Conservation (phyloP, 2,329 filamentous ascomycete genomes). For the Dryadomyces sulphureus region DNA sequence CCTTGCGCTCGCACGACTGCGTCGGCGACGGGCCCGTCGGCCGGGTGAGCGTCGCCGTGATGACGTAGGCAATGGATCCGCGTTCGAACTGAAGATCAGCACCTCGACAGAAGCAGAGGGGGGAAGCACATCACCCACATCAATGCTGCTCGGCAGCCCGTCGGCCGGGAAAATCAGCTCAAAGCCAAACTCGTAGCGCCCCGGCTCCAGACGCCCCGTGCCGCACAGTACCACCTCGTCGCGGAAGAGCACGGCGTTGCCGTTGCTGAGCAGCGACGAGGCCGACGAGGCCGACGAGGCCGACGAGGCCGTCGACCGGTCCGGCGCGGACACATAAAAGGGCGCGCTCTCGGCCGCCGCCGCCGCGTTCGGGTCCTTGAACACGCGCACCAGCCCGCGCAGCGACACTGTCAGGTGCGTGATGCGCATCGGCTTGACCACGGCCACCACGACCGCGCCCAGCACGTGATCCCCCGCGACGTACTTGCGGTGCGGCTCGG, state of each 20-base stretch:
- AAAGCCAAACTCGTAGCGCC: constrained; percentile 60
- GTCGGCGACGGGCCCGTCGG: constrained; percentile 76
- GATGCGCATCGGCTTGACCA: constrained; percentile 60
- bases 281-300: too few species aligned
- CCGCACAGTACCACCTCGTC: constrained; percentile 70
- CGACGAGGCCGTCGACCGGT: background rate
- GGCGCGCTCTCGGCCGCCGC: constrained; percentile 14
- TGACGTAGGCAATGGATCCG: constrained; percentile 80
- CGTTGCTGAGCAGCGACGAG: constrained; percentile 51
- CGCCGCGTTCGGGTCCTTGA: constrained; percentile 49
- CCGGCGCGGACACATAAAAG: constrained; percentile 18
- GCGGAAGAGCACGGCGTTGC: constrained; percentile 67
- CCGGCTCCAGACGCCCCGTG: constrained; percentile 58
- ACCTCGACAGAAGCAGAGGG: background rate
- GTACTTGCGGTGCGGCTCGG: constrained; percentile 67
- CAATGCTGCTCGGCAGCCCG: constrained; percentile 73
- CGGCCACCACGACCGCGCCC: constrained; percentile 56
- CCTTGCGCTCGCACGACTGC: constrained; percentile 63
- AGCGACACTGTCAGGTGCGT: constrained; percentile 68
- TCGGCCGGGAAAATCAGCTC: constrained; percentile 20
- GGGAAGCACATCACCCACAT: constrained; percentile 49
- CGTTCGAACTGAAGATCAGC: constrained; percentile 98
- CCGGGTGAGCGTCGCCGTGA: constrained; percentile 78
- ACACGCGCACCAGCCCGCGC: constrained; percentile 67
- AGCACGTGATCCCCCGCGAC: constrained; percentile 59